Evolutionary conservation across 805 yeast species (phyloP).

Genomic region (Lipomyces yamadae): DNA sequence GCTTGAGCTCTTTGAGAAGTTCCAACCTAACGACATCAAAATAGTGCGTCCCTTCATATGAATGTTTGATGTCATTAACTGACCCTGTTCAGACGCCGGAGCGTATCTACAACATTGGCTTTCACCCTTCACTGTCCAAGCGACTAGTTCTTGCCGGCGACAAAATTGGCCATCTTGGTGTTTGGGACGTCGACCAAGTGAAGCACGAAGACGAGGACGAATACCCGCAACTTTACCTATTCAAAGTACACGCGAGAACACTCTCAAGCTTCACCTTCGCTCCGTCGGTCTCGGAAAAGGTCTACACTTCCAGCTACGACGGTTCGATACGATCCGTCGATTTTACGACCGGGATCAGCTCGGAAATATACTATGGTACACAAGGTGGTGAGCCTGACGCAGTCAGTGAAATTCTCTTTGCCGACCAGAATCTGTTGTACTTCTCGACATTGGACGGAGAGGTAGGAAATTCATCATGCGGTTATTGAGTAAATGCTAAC

Average conservation of each 20-base stretch:
- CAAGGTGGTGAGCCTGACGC: slow-evolving; percentile 47
- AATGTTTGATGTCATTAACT: background rate
- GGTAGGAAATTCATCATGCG: slow-evolving; percentile 1
- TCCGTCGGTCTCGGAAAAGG: slow-evolving; percentile 55
- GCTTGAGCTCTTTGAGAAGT: slow-evolving; percentile 58
- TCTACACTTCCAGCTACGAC: slow-evolving; percentile 81
- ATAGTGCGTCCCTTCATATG: slow-evolving; percentile 49
- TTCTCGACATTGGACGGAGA: slow-evolving; percentile 82
- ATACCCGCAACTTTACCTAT: slow-evolving; percentile 55
- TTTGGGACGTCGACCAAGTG: slow-evolving; percentile 75
- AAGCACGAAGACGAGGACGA: slow-evolving; percentile 45
- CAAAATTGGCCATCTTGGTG: slow-evolving; percentile 80
- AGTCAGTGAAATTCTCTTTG: slow-evolving; percentile 35
- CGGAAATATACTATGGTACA: slow-evolving; percentile 55
- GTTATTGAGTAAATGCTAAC: too few relatives aligned
- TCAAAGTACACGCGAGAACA: slow-evolving; percentile 77
- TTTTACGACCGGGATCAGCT: slow-evolving; percentile 60
- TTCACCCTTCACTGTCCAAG: slow-evolving; percentile 73
- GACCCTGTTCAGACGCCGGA: slow-evolving; percentile 49
- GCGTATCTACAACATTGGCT: slow-evolving; percentile 71
- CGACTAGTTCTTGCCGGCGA: slow-evolving; percentile 84
- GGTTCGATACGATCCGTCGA: slow-evolving; percentile 82
- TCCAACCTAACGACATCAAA: slow-evolving; percentile 72
- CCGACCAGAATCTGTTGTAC: slow-evolving; percentile 57
- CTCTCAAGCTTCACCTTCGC: slow-evolving; percentile 67